Percentiles rank a stretch among this genome's conserved stretches.
Evolutionary conservation across 2,329 filamentous ascomycete species (phyloP).

Genomic region (Claviceps monticola): DNA sequence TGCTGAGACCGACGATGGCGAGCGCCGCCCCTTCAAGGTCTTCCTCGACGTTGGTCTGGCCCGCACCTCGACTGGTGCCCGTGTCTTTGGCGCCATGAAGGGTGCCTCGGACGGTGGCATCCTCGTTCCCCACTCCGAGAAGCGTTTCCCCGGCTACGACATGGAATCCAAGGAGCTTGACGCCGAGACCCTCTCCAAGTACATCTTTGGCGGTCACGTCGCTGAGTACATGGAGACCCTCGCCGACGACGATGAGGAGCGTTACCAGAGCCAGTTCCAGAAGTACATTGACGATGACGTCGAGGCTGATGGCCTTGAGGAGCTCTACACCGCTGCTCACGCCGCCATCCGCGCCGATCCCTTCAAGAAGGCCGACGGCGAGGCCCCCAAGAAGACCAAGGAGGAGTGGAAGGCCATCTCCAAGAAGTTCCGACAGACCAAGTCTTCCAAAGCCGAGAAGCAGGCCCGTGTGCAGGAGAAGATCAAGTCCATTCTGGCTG

Average conservation of each 20-base stretch:
- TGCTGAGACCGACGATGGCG: slow-evolving; percentile 75
- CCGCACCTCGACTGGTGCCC: slow-evolving; percentile 95
- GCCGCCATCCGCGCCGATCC: slow-evolving; percentile 94
- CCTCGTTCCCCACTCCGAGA: slow-evolving; percentile 95
- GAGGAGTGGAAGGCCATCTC: slow-evolving; percentile 93
- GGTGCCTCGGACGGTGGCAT: slow-evolving; percentile 97
- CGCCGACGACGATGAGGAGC: slow-evolving; percentile 98
- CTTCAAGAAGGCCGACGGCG: slow-evolving; percentile 76
- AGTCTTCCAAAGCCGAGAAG: slow-evolving; percentile 76
- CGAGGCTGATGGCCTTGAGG: slow-evolving; percentile 93
- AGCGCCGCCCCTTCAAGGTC: slow-evolving; percentile 98
- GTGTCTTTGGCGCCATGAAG: slow-evolving; percentile 99
- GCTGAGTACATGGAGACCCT: slow-evolving; percentile 99
- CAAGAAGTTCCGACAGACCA: slow-evolving; percentile 68
- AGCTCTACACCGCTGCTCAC: slow-evolving; percentile 90
- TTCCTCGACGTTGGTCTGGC: slow-evolving; percentile 95
- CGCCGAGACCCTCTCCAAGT: slow-evolving; percentile 91
- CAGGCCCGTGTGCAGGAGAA: slow-evolving; percentile 72
- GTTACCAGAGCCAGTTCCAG: slow-evolving; percentile 95
- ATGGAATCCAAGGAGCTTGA: slow-evolving; percentile 97
- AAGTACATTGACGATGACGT: slow-evolving; percentile 96
- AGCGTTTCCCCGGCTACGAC: slow-evolving; percentile 98
- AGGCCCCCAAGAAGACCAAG: slow-evolving; percentile 84
- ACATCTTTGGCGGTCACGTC: slow-evolving; percentile 97
- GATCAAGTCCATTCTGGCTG: slow-evolving; percentile 66